Conservation (phyloP, 2,329 filamentous ascomycete genomes). For the Talaromyces sp. region DNA sequence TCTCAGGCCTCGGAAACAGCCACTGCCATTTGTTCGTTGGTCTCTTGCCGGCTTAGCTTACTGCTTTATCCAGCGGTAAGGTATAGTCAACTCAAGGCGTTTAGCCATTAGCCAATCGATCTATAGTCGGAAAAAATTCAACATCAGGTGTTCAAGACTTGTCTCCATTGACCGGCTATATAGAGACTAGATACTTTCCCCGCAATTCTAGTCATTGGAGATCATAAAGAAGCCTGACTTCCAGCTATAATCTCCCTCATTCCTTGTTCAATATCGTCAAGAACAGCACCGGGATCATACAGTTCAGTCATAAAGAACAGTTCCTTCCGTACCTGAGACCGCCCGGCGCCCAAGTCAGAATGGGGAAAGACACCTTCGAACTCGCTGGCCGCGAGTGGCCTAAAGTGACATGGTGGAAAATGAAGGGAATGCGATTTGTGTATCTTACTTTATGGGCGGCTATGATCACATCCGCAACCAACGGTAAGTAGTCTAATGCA, state of each 20-base stretch:
- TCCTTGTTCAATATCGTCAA: not conserved
- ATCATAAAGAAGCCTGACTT: not conserved
- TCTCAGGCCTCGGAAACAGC: not conserved
- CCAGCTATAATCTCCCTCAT: not conserved
- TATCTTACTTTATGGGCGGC: constrained; percentile 24
- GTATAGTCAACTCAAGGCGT: not conserved
- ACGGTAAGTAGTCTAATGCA: constrained; percentile 13
- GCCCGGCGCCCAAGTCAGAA: constrained; percentile 6
- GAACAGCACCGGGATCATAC: not conserved
- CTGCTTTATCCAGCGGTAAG: not conserved
- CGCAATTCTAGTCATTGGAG: not conserved
- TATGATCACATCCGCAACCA: constrained; percentile 25
- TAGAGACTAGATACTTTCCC: not conserved
- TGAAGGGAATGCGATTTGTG: constrained; percentile 25
- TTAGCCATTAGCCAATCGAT: not conserved
- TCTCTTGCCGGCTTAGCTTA: not conserved
- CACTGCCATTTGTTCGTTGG: not conserved
- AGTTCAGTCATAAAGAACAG: not conserved
- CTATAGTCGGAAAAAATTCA: not conserved
- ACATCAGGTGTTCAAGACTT: not conserved
- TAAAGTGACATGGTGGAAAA: constrained; percentile 23
- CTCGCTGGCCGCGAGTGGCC: constrained; percentile 24
- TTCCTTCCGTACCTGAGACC: not conserved
- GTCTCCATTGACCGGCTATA: not conserved
- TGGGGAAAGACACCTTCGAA: constrained; percentile 24